Percentiles rank a stretch among this genome's conserved stretches.
phyloP scores from a whole-genome alignment of 2,329 filamentous ascomycete genomes.

The Mariannaea elegans region DNA sequence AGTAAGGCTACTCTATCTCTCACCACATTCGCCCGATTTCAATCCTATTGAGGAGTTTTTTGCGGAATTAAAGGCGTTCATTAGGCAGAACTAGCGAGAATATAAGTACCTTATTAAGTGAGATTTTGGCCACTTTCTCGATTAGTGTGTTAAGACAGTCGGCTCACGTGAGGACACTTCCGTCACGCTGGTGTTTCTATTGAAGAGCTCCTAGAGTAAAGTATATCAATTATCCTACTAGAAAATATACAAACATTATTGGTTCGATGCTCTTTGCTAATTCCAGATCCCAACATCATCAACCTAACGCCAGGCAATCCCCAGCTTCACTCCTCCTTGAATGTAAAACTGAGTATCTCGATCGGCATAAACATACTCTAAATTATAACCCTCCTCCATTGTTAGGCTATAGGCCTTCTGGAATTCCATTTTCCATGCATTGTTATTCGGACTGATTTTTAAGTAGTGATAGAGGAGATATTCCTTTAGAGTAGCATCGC shows the following conservation, averaged over 20 bases:
- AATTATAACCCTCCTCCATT: not conserved
- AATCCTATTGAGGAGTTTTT: constrained; percentile 40
- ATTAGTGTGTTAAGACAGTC: constrained; percentile 32
- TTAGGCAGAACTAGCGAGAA: constrained; percentile 26
- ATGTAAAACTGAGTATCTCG: not conserved
- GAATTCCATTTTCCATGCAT: not conserved
- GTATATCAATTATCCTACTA: no score
- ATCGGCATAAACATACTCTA: not conserved
- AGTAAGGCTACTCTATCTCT: constrained; percentile 18
- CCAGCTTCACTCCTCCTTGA: not conserved
- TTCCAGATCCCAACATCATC: not conserved
- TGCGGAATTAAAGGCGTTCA: constrained; percentile 31
- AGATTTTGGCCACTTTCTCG: constrained; percentile 32
- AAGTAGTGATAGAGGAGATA: not conserved
- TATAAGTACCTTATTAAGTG: constrained; percentile 24
- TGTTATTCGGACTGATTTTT: no score
- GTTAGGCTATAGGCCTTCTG: not conserved
- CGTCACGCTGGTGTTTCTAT: constrained; percentile 7
- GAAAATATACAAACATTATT: no score
- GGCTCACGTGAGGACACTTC: constrained; percentile 22
- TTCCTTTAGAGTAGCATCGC: no score
- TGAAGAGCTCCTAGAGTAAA: not conserved
- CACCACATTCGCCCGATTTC: constrained; percentile 36
- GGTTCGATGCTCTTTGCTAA: no score
- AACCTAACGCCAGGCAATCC: not conserved